Base-by-base conservation (phyloP, 345 rosid species). In the rapeseed (Brassica napus) region DNA sequence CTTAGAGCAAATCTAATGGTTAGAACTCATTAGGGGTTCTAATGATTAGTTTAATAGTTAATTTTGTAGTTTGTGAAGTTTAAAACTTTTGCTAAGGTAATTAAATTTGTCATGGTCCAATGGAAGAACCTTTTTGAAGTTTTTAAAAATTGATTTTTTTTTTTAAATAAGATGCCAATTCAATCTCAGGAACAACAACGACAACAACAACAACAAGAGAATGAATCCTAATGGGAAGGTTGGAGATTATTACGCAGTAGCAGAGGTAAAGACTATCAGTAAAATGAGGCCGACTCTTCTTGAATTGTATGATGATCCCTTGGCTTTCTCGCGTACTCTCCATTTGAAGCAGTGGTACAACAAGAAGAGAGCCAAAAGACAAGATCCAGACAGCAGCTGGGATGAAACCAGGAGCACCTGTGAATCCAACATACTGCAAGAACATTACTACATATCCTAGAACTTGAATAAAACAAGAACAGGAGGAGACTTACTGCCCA, bases 381-480 rank as follows among this genome's bases (percentile, higher is more conserved):
- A 91, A 81, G 78, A 95, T 86, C 99, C 99, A 95, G 11, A 93
- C 69, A 77, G 72, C 55, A 54, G 96, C 93, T 65, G 91, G 87
- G 75, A 91, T 79, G 83, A 95, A 93, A 37, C 84, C 94, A 82
- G 87, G 84, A 68, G 94, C 90, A 77, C 97, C 99, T 47, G 98
- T 88, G 82, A 91, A 95, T 79, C 94, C 97, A 80, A 95, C 98
- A 85, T 98, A 95, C 98, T 95, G 86, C 79, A 79, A 1, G 54
- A 47, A 14, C 16, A 70, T 30, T 0, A 15, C 68, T 26, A 67
- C 57, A 82, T 47, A 62, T 66, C 73, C 30, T 28, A 61, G 0
- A 30, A 30, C 32, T 30, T 30, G 32, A 30, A 30, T 30, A 30
- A 30, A 30, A 30, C 32, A 30, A 30, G 32, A 30, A 30, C 32